phyloP scores from a whole-genome alignment of 2,329 filamentous ascomycete genomes.

The Rhynchosporium graminicola region DNA sequence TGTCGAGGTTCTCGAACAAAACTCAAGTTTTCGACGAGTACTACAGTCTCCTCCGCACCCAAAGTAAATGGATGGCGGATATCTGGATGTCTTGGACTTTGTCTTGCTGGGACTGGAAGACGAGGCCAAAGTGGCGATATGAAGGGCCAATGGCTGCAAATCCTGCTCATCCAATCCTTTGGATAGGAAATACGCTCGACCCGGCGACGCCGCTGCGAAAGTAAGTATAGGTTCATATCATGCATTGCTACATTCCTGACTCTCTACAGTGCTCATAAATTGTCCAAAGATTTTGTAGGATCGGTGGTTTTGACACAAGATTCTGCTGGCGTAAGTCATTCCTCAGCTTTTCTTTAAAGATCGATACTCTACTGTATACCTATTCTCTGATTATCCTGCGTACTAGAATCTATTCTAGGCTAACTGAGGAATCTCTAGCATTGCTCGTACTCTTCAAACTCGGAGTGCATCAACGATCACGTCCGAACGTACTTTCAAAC shows the following conservation, averaged over 20 bases:
- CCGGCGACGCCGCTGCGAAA: slow-evolving; percentile 38
- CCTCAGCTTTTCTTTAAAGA: too few relatives aligned
- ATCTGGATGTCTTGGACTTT: too few relatives aligned
- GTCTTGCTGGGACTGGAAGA: background rate
- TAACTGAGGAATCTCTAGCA: slow-evolving; percentile 41
- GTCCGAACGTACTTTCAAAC: slow-evolving; percentile 43
- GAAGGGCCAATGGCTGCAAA: slow-evolving; percentile 31
- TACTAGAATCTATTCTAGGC: too few relatives aligned
- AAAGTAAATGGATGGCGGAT: background rate
- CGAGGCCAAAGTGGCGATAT: slow-evolving; percentile 13
- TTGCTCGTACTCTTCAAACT: slow-evolving; percentile 42
- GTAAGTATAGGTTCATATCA: too few relatives aligned
- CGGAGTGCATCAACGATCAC: slow-evolving; percentile 41
- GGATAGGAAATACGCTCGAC: slow-evolving; percentile 41
- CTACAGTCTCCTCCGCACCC: background rate
- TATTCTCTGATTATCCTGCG: too few relatives aligned
- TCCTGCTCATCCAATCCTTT: slow-evolving; percentile 39
- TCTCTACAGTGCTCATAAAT: slow-evolving; percentile 27
- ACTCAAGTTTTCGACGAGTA: background rate
- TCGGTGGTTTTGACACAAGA: slow-evolving; percentile 35
- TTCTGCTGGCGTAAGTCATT: slow-evolving; percentile 26
- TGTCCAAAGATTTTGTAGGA: slow-evolving; percentile 27
- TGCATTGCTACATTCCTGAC: too few relatives aligned
- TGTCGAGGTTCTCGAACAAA: background rate
- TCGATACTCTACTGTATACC: too few relatives aligned